These are phyloP conservation scores for Hypoxylon fragiforme DNA, from an alignment of 495 filamentous ascomycete species.

Conservation along the genomic window DNA sequence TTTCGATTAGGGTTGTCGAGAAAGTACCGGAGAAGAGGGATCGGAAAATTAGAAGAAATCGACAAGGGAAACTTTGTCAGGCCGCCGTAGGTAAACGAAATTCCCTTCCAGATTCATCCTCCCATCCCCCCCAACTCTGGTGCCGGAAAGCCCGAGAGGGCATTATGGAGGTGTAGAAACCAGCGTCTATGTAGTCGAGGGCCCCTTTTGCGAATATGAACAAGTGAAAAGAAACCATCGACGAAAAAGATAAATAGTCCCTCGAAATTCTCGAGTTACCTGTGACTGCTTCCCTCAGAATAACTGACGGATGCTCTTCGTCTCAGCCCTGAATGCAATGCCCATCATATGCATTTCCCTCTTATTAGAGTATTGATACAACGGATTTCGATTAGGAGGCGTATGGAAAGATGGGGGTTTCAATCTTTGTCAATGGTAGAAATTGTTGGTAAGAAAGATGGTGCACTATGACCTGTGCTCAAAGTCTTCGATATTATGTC, in stretches of 20 bases:
- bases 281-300: neutral
- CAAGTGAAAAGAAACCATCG: slow-evolving; percentile 3
- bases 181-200: slow-evolving; percentile 6
- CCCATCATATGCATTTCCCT: slow-evolving; percentile 4
- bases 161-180: slow-evolving; percentile 1
- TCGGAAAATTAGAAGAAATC: neutral
- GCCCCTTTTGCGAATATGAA: slow-evolving; percentile 13
- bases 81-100: neutral
- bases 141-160: neutral
- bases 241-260: neutral
- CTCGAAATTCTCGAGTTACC: too few species aligned
- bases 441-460: neutral
- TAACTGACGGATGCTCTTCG: neutral
- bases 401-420: neutral
- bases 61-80: neutral
- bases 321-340: neutral
- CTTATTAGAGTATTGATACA: slow-evolving; percentile 12
- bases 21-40: neutral
- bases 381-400: neutral
- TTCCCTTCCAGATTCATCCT: neutral
- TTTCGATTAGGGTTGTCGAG: neutral
- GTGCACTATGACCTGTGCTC: slow-evolving; percentile 28
- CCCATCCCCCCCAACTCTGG: neutral
- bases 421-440: neutral
- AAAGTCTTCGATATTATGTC: too few species aligned